Conservation (phyloP, 176 grass and related monocot genomes). For the Paspalum notatum region DNA sequence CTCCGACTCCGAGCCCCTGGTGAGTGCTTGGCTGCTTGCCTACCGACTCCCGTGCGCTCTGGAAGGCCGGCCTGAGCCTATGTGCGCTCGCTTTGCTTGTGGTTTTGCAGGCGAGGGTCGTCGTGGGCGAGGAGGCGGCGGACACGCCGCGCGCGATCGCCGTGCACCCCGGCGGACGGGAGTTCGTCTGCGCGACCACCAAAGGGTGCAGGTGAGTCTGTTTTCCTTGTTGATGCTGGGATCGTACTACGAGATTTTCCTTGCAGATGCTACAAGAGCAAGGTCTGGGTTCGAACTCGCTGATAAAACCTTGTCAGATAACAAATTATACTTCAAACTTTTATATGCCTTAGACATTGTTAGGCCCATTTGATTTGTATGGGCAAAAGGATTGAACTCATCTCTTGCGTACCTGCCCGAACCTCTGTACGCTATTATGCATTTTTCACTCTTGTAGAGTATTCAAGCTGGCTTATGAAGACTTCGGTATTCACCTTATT, state of each 20-base stretch:
- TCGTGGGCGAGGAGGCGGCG: slow-evolving; percentile 48
- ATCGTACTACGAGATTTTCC: neutral
- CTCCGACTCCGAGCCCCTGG: slow-evolving; percentile 67
- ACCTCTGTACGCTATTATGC: neutral
- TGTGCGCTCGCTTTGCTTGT: neutral
- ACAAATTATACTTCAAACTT: neutral
- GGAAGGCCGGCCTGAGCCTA: neutral
- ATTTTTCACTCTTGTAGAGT: slow-evolving; percentile 44
- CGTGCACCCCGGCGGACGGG: slow-evolving; percentile 70
- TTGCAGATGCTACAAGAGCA: neutral
- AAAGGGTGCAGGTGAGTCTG: slow-evolving; percentile 76
- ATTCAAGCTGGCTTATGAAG: slow-evolving; percentile 60
- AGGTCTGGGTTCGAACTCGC: too few species aligned
- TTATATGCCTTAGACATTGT: neutral
- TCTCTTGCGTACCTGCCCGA: neutral
- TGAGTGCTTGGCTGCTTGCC: too few species aligned
- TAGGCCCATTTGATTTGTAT: neutral
- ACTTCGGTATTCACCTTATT: slow-evolving; percentile 57
- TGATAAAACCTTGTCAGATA: neutral
- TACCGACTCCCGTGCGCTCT: neutral
- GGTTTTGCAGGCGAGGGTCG: slow-evolving; percentile 49
- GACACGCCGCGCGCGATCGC: slow-evolving; percentile 56
- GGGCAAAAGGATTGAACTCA: neutral
- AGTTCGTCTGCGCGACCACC: slow-evolving; percentile 69
- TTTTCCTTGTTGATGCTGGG: neutral